A percentile compares a stretch with the other conserved stretches of the same genome.
phyloP scores from a whole-genome alignment of 176 grass and related monocot species.

The Hyparrhenia diplandra region DNA sequence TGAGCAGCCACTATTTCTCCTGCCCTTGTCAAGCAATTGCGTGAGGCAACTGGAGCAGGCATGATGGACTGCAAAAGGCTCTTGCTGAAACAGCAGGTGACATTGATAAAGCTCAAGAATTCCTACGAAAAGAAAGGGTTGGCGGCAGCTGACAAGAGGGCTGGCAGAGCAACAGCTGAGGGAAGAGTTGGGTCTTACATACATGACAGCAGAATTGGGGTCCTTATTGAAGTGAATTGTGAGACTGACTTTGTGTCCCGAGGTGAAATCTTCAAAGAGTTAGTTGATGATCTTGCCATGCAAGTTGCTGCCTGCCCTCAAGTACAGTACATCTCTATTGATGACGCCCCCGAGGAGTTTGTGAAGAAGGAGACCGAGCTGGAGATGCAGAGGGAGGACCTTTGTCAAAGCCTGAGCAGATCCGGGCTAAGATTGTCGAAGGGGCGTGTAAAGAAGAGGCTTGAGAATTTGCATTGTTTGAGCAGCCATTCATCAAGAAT shows the following conservation, averaged over 20 bases:
- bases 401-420: conserved; percentile 82
- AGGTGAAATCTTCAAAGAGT: conserved; percentile 87
- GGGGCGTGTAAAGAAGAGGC: conserved; percentile 84
- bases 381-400: conserved; percentile 96
- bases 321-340: conserved; percentile 72
- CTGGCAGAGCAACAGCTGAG: conserved; percentile 79
- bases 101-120: conserved; percentile 56
- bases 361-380: conserved; percentile 82
- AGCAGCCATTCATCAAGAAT: conserved; percentile 97
- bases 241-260: conserved; percentile 99
- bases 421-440: conserved; percentile 92
- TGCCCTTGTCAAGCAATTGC: conserved; percentile 90
- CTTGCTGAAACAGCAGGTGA: conserved; percentile 43
- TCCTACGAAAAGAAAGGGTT: conserved; percentile 86
- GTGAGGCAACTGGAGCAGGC: conserved; percentile 91
- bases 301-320: conserved; percentile 97
- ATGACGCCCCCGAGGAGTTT: conserved; percentile 83
- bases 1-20: conserved; percentile 79
- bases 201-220: background rate
- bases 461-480: conserved; percentile 86
- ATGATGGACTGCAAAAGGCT: conserved; percentile 99
- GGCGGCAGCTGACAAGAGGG: conserved; percentile 90
- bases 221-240: conserved; percentile 93
- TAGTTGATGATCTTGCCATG: conserved; percentile 94
- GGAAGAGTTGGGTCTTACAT: conserved; percentile 67